Evolutionary conservation across 495 filamentous ascomycete genomes (phyloP).

Genomic region (Aspergillus sclerotiicarbonarius): DNA sequence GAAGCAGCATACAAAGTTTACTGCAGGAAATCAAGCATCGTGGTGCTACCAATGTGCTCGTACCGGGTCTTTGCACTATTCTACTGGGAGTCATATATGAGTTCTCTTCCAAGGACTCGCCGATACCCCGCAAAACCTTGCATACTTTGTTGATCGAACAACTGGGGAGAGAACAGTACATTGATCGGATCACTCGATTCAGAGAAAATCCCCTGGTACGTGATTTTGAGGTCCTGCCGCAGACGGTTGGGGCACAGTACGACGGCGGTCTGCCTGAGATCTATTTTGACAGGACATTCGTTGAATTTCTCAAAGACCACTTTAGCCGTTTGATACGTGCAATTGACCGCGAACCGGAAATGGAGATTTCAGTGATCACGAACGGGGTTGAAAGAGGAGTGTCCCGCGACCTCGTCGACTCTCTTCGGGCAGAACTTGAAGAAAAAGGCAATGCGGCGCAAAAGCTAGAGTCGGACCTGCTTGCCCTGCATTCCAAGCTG

Average conservation of each 20-base stretch:
- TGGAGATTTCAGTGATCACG: conserved; percentile 75
- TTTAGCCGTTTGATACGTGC: conserved; percentile 82
- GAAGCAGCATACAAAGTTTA: conserved; percentile 84
- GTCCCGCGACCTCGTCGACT: conserved; percentile 79
- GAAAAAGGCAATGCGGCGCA: conserved; percentile 67
- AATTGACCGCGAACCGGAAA: conserved; percentile 85
- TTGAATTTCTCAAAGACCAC: conserved; percentile 95
- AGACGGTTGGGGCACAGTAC: conserved; percentile 56
- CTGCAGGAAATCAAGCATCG: conserved; percentile 70
- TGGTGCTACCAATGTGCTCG: conserved; percentile 55
- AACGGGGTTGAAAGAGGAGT: conserved; percentile 82
- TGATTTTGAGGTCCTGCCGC: conserved; percentile 85
- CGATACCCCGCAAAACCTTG: conserved; percentile 77
- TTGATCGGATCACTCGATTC: conserved; percentile 77
- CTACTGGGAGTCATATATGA: conserved; percentile 90
- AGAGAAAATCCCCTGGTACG: conserved; percentile 79
- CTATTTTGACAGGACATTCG: conserved; percentile 80
- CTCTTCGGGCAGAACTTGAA: conserved; percentile 71
- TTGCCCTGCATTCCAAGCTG: conserved; percentile 66
- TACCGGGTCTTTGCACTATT: conserved; percentile 79
- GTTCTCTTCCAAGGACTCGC: conserved; percentile 96
- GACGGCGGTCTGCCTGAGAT: conserved; percentile 72
- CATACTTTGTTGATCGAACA: conserved; percentile 76
- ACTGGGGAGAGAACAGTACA: conserved; percentile 84
- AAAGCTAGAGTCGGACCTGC: conserved; percentile 62